Base-by-base conservation (phyloP, 2,329 filamentous ascomycete species). In the Botrytis fragariae region DNA sequence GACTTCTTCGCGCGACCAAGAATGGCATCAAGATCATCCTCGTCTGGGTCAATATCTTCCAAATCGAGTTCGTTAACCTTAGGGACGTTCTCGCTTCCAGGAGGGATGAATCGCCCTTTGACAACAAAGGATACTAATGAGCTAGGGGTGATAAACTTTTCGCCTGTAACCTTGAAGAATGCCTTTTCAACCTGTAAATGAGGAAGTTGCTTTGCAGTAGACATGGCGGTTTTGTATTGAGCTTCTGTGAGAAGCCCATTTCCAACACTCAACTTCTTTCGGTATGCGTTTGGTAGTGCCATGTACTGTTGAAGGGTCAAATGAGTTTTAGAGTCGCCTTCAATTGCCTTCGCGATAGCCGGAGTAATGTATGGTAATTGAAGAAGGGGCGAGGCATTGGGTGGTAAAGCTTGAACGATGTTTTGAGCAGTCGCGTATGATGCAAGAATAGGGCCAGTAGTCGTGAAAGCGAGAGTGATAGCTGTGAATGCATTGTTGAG, bases 91-190 rank as follows among this genome's bases (percentile, higher is more conserved):
- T 88, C 87, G 76, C 89, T 91, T 63, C 95, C 95, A 6, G 96
- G 95, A 9, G 96, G 96, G 65, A 98, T 91, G 80, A 98, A 92
- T 72, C 96, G 94, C 45, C 93, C 94, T 86, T 99, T 99, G 81
- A 99, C 90, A 69, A 99, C 94, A 44, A 99, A 91, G 75, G 95
- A 95, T 35, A 98, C 95, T 54, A 99, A 88, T 73, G 94, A 97
- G 74, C 92, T 93, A 10, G 96, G 95, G 45, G 95, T 97, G 80
- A 99, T 93, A 82, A 92, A 92, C 77, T 92, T 93, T 84, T 99
- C 97, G 81, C 96, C 96, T 70, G 94, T 91, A 63, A 99, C 97
- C 86, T 99, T 99, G 90, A 99, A 99, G 84, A 97, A 99, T 12
- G 94, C 93, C 84, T 94, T 97, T 80, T 94, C 93, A 18, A 99